phyloP scores from a whole-genome alignment of 2,329 filamentous ascomycete genomes.

The Colletotrichum incanum region DNA sequence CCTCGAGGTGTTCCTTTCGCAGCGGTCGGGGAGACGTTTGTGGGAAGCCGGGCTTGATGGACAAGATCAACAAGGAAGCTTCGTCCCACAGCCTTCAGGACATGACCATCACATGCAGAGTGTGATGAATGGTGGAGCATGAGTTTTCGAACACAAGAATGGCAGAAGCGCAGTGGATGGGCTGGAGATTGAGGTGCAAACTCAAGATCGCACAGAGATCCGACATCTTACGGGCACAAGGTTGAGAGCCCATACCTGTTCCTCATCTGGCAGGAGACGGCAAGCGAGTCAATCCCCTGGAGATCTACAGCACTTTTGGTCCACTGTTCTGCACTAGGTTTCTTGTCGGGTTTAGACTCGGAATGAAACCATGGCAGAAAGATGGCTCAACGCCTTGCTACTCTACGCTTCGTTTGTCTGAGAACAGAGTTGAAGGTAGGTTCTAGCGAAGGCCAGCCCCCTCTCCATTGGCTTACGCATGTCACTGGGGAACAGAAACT shows the following conservation, averaged over 20 bases:
- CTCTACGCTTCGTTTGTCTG: not conserved
- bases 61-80: conserved; percentile 7
- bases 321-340: conserved; percentile 28
- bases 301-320: conserved; percentile 18
- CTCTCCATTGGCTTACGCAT: not conserved
- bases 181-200: conserved; percentile 25
- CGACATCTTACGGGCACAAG: conserved; percentile 16
- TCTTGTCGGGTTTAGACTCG: conserved; percentile 10
- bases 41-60: conserved; percentile 16
- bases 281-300: conserved; percentile 31
- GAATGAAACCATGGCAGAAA: conserved; percentile 19
- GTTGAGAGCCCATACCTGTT: conserved; percentile 14
- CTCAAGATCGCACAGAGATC: conserved; percentile 24
- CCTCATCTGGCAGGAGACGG: conserved; percentile 4
- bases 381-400: not conserved
- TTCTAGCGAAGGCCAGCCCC: not conserved
- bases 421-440: conserved; percentile 4
- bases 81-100: conserved; percentile 21
- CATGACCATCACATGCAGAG: conserved; percentile 25
- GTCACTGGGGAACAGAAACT: not conserved
- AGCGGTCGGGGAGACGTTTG: conserved; percentile 25
- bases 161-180: conserved; percentile 11
- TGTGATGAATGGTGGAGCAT: conserved; percentile 13
- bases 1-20: not conserved
- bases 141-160: conserved; percentile 1